A percentile compares a stretch with the other conserved stretches of the same genome.
Conservation (phyloP, 164 flowering plant genomes). For the Magnolia changhungtana region DNA sequence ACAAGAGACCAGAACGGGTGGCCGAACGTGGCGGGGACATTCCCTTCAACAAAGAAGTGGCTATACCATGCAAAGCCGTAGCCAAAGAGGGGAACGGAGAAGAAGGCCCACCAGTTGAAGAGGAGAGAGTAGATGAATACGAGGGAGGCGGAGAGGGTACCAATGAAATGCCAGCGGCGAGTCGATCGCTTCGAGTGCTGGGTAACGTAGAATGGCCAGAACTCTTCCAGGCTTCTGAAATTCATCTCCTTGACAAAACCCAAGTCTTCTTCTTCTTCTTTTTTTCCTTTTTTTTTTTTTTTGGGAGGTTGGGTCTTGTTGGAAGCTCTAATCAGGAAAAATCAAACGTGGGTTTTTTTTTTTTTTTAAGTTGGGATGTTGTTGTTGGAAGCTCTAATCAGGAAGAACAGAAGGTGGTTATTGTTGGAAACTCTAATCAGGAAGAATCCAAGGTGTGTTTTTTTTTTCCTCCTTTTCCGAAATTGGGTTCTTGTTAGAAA, state of each 20-base stretch:
- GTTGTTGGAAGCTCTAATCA: not conserved
- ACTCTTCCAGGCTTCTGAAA: constrained; percentile 84
- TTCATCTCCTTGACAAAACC: constrained; percentile 42
- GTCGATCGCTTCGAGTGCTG: constrained; percentile 90
- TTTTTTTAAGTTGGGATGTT: not conserved
- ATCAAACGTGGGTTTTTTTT: not conserved
- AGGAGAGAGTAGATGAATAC: constrained; percentile 41
- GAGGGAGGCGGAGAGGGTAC: constrained; percentile 50
- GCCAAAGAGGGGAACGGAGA: constrained; percentile 59
- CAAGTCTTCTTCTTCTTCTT: not conserved
- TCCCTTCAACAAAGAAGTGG: constrained; percentile 88
- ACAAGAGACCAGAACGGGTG: constrained; percentile 86
- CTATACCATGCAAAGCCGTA: constrained; percentile 96
- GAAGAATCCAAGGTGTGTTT: too few species aligned
- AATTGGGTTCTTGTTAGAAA: too few species aligned
- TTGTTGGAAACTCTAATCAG: too few species aligned
- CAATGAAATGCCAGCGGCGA: constrained; percentile 86
- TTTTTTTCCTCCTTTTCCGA: too few species aligned
- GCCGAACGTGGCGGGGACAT: constrained; percentile 77
- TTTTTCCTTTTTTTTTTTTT: not conserved
- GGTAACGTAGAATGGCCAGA: constrained; percentile 83
- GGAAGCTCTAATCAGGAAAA: not conserved
- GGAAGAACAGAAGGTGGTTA: not conserved
- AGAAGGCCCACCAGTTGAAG: constrained; percentile 64
- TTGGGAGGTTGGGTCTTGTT: not conserved